These are phyloP conservation scores for Saitozyma podzolica DNA, from an alignment of 768 basidiomycete genomes.

Conservation along the genomic window DNA sequence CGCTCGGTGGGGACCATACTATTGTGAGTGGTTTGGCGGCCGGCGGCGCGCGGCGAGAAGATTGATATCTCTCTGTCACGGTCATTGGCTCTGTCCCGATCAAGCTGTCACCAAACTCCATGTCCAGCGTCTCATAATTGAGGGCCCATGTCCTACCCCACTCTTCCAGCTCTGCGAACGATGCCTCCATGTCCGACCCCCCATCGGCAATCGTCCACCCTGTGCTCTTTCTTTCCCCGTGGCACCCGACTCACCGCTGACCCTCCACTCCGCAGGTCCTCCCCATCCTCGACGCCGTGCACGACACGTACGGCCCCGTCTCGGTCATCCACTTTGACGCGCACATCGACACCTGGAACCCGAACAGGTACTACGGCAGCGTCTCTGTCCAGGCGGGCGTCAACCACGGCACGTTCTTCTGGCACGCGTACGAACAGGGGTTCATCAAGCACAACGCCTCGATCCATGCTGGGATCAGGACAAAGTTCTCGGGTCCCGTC, in stretches of 20 bases:
- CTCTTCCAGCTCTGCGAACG: too few species aligned
- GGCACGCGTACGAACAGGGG: slow-evolving; percentile 73
- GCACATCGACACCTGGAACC: slow-evolving; percentile 73
- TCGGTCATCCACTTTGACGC: slow-evolving; percentile 75
- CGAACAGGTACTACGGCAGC: slow-evolving; percentile 57
- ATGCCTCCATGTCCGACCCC: too few species aligned
- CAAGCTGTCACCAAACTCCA: too few species aligned
- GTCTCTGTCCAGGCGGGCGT: slow-evolving; percentile 58
- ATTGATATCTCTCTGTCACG: too few species aligned
- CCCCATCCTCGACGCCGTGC: slow-evolving; percentile 76
- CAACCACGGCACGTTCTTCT: slow-evolving; percentile 86
- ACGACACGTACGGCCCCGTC: slow-evolving; percentile 72
- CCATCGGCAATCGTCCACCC: too few species aligned
- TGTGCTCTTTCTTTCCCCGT: too few species aligned
- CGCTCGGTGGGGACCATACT: slow-evolving; percentile 85
- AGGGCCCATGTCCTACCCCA: too few species aligned
- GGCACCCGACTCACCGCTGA: neutral
- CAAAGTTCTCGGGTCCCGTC: slow-evolving; percentile 65
- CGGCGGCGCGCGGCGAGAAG: too few species aligned
- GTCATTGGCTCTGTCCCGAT: too few species aligned
- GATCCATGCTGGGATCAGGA: slow-evolving; percentile 82
- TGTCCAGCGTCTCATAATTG: too few species aligned
- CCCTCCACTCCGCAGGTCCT: slow-evolving; percentile 62
- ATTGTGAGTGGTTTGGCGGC: slow-evolving; percentile 58
- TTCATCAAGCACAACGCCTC: slow-evolving; percentile 66